Evolutionary conservation across 257 asterid species (phyloP).

Genomic region (Lavandula angustifolia): DNA sequence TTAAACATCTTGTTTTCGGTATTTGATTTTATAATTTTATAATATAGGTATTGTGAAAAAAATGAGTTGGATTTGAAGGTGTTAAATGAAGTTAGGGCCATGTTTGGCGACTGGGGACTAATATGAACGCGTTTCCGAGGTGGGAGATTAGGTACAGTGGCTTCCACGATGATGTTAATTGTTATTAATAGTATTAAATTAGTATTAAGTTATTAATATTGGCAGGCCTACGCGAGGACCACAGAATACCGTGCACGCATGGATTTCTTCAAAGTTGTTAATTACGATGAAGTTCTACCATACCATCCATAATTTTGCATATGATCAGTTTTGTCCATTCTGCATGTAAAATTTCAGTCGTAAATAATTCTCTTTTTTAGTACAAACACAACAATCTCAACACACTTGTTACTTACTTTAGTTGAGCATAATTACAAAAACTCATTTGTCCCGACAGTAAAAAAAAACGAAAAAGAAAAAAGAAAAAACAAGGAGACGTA

Average conservation of each 20-base stretch:
- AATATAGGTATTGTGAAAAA: not conserved
- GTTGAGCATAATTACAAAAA: too few species aligned
- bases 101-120: not conserved
- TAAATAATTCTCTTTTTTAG: too few species aligned
- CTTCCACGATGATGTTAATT: constrained; percentile 24
- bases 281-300: too few species aligned
- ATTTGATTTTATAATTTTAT: not conserved
- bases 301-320: too few species aligned
- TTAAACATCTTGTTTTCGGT: not conserved
- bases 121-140: not conserved
- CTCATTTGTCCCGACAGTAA: too few species aligned
- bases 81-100: not conserved
- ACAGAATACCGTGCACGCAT: not conserved
- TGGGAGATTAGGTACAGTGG: constrained; percentile 27
- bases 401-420: too few species aligned
- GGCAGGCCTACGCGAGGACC: constrained; percentile 7
- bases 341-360: too few species aligned
- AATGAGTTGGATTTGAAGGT: not conserved
- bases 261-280: not conserved
- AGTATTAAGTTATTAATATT: too few species aligned
- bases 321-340: too few species aligned
- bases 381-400: too few species aligned
- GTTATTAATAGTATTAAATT: not conserved
- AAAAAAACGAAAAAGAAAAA: too few species aligned
- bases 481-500: too few species aligned